Evolutionary conservation across 306 rosid species (phyloP).

Genomic region (Sphenostylis stenocarpa): DNA sequence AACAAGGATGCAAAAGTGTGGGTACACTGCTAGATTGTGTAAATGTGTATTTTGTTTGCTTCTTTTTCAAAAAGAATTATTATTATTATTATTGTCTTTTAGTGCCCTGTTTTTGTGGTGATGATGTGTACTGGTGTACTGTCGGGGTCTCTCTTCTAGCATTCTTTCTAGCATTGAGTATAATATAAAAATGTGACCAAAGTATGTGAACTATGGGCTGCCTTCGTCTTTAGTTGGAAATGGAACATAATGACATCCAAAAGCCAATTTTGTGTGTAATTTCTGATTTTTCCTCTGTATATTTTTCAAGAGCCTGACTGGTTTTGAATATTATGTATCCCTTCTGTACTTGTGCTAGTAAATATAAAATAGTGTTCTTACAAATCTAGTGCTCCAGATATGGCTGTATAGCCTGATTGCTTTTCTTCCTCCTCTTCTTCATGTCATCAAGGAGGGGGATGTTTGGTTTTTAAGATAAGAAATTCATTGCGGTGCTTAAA

Average conservation of each 20-base stretch:
- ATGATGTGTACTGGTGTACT: background rate
- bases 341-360: too few relatives aligned
- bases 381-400: background rate
- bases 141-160: constrained; percentile 5
- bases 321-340: constrained; percentile 27
- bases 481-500: constrained; percentile 5
- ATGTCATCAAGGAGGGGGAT: background rate
- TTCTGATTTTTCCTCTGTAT: constrained; percentile 5
- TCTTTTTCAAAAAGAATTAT: background rate
- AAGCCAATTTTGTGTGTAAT: background rate
- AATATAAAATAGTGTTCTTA: constrained; percentile 6
- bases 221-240: constrained; percentile 8
- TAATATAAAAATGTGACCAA: background rate
- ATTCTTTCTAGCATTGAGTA: constrained; percentile 22
- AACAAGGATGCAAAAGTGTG: constrained; percentile 74
- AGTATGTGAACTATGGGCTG: constrained; percentile 21
- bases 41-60: constrained; percentile 20
- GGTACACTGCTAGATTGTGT: constrained; percentile 39
- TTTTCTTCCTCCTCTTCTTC: background rate
- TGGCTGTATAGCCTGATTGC: background rate
- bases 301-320: constrained; percentile 22
- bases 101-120: constrained; percentile 17
- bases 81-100: constrained; percentile 9
- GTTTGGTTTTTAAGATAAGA: constrained; percentile 9
- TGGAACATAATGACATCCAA: constrained; percentile 13